Evolutionary conservation across 2,329 filamentous ascomycete genomes (phyloP).

Genomic region (Colletotrichum trifolii): DNA sequence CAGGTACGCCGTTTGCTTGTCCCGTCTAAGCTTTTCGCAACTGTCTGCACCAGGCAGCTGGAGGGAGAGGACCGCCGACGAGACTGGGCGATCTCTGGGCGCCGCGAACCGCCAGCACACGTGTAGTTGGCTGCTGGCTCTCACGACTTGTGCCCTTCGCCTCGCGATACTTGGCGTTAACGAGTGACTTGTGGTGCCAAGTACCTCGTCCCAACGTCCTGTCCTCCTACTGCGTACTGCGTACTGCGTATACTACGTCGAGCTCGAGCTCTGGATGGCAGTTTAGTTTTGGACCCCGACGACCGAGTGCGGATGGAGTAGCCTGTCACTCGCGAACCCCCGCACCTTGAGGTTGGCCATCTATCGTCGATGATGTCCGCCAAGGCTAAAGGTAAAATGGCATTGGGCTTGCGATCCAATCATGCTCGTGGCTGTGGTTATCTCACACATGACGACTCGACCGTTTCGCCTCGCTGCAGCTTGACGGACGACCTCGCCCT

Average conservation of each 20-base stretch:
- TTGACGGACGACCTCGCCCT: too few species aligned
- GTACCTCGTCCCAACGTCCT: slow-evolving; percentile 3
- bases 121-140: too few species aligned
- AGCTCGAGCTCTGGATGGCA: not conserved
- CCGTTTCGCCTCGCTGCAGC: not conserved
- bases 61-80: not conserved
- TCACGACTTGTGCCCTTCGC: slow-evolving; percentile 17
- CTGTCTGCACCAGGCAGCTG: slow-evolving; percentile 1
- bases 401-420: slow-evolving; percentile 19
- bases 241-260: too few species aligned
- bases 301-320: too few species aligned
- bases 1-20: slow-evolving; percentile 28
- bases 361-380: slow-evolving; percentile 20
- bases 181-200: slow-evolving; percentile 31
- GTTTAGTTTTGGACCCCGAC: too few species aligned
- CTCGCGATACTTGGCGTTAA: slow-evolving; percentile 33
- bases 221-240: not conserved
- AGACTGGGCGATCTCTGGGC: slow-evolving; percentile 27
- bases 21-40: slow-evolving; percentile 34
- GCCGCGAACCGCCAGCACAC: not conserved
- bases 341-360: slow-evolving; percentile 6
- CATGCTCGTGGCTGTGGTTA: not conserved
- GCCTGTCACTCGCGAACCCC: not conserved
- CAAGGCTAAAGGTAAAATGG: slow-evolving; percentile 26
- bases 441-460: not conserved